Evolutionary conservation across 2,329 filamentous ascomycete species (phyloP).

Genomic region (Neofusicoccum ribis): DNA sequence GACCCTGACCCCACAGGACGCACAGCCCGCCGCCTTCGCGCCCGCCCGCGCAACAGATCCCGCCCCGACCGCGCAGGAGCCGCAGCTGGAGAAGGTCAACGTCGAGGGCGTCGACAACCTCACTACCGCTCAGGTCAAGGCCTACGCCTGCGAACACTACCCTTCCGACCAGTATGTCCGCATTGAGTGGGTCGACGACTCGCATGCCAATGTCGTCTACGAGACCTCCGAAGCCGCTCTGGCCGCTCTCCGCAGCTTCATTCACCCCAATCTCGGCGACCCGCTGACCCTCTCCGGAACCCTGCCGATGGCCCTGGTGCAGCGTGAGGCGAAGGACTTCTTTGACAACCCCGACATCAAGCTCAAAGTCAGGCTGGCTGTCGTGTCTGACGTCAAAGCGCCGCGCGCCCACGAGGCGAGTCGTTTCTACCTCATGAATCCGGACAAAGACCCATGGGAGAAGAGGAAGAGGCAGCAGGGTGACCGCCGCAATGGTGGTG

Average conservation of each 20-base stretch:
- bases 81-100: conserved; percentile 69
- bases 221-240: conserved; percentile 54
- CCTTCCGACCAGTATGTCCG: conserved; percentile 55
- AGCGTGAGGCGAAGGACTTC: conserved; percentile 68
- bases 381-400: conserved; percentile 76
- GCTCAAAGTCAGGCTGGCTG: conserved; percentile 72
- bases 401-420: conserved; percentile 77
- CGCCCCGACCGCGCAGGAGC: conserved; percentile 20
- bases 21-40: background rate
- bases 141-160: conserved; percentile 71
- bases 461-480: conserved; percentile 39
- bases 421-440: conserved; percentile 89
- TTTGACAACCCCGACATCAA: conserved; percentile 67
- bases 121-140: conserved; percentile 75
- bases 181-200: conserved; percentile 95
- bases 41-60: background rate
- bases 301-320: conserved; percentile 56
- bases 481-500: conserved; percentile 28
- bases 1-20: conserved; percentile 1
- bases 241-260: conserved; percentile 55
- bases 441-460: conserved; percentile 82
- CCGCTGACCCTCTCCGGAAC: conserved; percentile 28
- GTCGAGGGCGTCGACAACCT: conserved; percentile 80
- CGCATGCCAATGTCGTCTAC: conserved; percentile 84
- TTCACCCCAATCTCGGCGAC: conserved; percentile 48